Evolutionary conservation across 148 eudicot species (phyloP), one percentile per base, ranked within the genome.

Genomic region (Oxyria digyna): DNA sequence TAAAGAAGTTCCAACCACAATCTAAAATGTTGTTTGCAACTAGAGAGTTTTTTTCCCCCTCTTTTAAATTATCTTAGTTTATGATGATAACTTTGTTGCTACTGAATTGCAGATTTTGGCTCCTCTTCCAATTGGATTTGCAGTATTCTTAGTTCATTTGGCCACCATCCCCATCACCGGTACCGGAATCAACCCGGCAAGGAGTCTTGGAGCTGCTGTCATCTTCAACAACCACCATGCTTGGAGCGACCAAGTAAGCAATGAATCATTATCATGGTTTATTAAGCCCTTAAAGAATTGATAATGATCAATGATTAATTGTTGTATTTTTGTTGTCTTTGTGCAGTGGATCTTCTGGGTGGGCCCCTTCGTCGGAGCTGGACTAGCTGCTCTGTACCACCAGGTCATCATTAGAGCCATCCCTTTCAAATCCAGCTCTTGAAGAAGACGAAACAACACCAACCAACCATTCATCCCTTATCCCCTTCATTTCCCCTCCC

Each of bases 101-200:
- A 14, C 20, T 9, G 3, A 18, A 21, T 29, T 78, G 76, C 86
- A 86, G 87, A 75, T 86, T 65, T 77, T 84, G 87, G 91, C 91
- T 74, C 91, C 91, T 68, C 86, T 86, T n/a, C 91, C 91, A 32
- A 86, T 86, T 72, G 91, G 91, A 63, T 86, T 86, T 11, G 91
- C 87, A 0, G 91, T 86, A 8, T 84, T 86, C 71, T 74, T 82
- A 75, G 87, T 86, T 65, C 86, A 86, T 68, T 73, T 86, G 81
- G 87, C 91, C 72, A 86, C 91, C 82, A 86, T 86, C 66, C 91
- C 87, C 63, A 84, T 86, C 67, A 86, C 91, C n/a, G 91, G 91
- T 66, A 86, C 91, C 3, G 84, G 87, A 49, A 86, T 84, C 74
- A 86, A 84, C 80, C 91, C 91, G 4, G 91, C 91, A 29, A 82